Evolutionary conservation across 192 early-diverging fungal species (phyloP).

Genomic region (Coemansia sp.): DNA sequence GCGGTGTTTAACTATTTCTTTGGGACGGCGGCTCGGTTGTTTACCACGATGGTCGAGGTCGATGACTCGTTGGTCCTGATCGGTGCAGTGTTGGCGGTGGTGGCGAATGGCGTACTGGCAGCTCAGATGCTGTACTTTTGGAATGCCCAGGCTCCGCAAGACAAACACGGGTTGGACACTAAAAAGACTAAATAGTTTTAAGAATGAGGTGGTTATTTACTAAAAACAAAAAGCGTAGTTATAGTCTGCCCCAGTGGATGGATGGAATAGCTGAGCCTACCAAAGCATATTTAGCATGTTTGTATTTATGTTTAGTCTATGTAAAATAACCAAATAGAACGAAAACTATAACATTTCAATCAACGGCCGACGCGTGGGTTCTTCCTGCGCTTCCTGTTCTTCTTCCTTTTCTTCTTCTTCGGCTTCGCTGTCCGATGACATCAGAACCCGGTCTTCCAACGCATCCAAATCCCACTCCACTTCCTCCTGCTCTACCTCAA

Average conservation of each 20-base stretch:
- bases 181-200: conserved; percentile 44
- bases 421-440: conserved; percentile 49
- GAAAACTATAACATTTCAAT: background rate
- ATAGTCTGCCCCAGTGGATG: conserved; percentile 42
- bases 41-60: conserved; percentile 63
- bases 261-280: conserved; percentile 8
- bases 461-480: conserved; percentile 80
- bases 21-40: conserved; percentile 83
- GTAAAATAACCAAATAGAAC: too few species aligned
- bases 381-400: background rate
- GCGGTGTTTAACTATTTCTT: conserved; percentile 86
- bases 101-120: conserved; percentile 78
- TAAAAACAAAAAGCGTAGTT: too few species aligned
- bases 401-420: background rate
- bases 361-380: background rate
- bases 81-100: conserved; percentile 57
- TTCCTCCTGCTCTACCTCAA: conserved; percentile 66
- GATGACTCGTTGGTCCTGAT: too few species aligned
- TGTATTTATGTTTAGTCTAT: background rate
- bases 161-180: conserved; percentile 50
- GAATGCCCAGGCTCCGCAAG: conserved; percentile 55
- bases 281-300: conserved; percentile 30
- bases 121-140: conserved; percentile 79
- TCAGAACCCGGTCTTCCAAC: conserved; percentile 68
- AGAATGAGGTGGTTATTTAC: too few species aligned